Conservation (phyloP, 495 filamentous ascomycete genomes). For the Halenospora varia region DNA sequence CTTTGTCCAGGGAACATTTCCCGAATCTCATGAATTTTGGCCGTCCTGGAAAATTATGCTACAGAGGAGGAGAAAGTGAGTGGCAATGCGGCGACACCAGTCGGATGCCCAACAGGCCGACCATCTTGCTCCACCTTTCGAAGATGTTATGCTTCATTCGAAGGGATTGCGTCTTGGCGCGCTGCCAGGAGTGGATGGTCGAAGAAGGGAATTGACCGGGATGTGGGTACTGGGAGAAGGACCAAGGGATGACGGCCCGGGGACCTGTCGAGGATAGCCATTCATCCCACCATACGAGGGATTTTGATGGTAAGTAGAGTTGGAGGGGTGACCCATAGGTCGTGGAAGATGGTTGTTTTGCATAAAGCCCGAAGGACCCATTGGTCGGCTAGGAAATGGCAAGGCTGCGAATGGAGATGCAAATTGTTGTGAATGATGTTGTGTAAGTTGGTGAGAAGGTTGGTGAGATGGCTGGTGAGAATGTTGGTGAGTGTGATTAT, state of each 20-base stretch:
- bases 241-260: neutral
- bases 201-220: neutral
- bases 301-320: neutral
- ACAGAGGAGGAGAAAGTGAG: too few species aligned
- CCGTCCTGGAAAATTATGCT: too few species aligned
- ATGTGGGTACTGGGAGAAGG: neutral
- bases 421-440: neutral
- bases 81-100: too few species aligned
- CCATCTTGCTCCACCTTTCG: neutral
- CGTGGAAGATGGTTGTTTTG: neutral
- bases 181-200: neutral
- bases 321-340: neutral
- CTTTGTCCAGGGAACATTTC: neutral
- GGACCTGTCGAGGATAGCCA: neutral
- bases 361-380: neutral
- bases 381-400: neutral
- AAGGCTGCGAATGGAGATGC: neutral
- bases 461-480: neutral
- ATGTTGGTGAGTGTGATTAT: too few species aligned
- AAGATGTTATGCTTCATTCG: neutral
- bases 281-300: neutral
- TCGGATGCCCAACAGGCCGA: too few species aligned
- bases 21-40: too few species aligned
- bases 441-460: neutral
- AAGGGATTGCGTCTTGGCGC: neutral